Base-by-base conservation (phyloP, 2,329 filamentous ascomycete species). In the Neurospora sp. region DNA sequence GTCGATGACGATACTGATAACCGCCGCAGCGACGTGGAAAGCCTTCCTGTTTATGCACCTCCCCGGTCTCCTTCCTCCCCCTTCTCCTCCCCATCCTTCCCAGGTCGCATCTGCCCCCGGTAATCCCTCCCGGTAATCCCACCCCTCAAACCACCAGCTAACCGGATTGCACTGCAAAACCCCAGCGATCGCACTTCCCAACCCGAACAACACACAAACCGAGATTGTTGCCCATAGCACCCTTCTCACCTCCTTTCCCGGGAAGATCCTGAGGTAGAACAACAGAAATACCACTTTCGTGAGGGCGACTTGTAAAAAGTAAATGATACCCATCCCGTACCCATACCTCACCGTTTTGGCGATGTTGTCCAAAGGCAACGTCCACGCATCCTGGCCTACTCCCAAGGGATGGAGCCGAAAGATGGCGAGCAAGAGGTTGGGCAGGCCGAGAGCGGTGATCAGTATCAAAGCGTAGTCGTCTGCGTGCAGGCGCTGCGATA, bases 241-340 rank as follows among this genome's bases (percentile, higher is more conserved):
- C 9, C 75, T 76, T 9, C 78, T 79, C 13, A 84, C 79, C 1
- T 39, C 68, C 0, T 69, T 71, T 0, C 76, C 75, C 0, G 83
- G 83, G 71, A 87, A 87, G 69, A 87, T 83, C 46, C 83, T 80
- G 6, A 84, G 77, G 72, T 86, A 87, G 75, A 87, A 85, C 72
- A 84, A 79, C 0, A 87, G 75, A 17, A 87, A 76, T 0, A 83
- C 79, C 7, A 85, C 74, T 74, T 86, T 86, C 3, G 84, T 76
- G 9, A 84, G 73, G 0, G 81, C 76, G 38, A 84, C 76, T 36
- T 82, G 78, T 3, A 76, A 38, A 71, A 86, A 83, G 75, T 86
- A 86, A 23, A 84, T 11, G 4, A 78, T 52, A 23, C 73, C 74
- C 43, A 74, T 73, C 33, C 76, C 40, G 67, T 73, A 78, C 68